phyloP scores from a whole-genome alignment of 1,284 basidiomycete species.

The Leccinum pachyderme region DNA sequence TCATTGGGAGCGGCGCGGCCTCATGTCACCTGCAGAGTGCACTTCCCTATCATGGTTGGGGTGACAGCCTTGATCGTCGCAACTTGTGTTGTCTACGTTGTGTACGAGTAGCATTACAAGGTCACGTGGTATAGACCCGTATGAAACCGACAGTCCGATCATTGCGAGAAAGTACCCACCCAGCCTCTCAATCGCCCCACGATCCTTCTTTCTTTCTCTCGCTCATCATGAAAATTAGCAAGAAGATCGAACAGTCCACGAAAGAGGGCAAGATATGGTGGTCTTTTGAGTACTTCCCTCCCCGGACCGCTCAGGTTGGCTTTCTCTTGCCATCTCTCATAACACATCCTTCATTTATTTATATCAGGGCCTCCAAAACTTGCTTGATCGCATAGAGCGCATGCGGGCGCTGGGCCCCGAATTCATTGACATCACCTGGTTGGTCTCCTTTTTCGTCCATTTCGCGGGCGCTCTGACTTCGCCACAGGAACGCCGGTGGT shows the following conservation, averaged over 20 bases:
- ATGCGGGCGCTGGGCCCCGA: constrained; percentile 96
- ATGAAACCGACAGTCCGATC: constrained; percentile 12
- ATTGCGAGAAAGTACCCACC: constrained; percentile 29
- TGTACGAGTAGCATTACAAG: constrained; percentile 6
- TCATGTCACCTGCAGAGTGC: constrained; percentile 39
- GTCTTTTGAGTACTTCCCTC: constrained; percentile 98
- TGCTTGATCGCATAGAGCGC: constrained; percentile 95
- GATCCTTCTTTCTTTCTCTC: constrained; percentile 12
- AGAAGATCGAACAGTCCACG: constrained; percentile 82
- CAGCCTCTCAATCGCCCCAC: constrained; percentile 6
- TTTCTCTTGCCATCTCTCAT: not conserved
- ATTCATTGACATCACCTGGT: constrained; percentile 99
- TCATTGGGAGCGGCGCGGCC: constrained; percentile 7
- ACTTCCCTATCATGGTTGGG: constrained; percentile 49
- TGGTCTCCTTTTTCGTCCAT: constrained; percentile 22
- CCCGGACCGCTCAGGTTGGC: constrained; percentile 86
- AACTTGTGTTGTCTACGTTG: constrained; percentile 50
- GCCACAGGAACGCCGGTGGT: constrained; percentile 88
- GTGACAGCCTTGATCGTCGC: constrained; percentile 50
- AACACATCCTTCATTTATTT: constrained; percentile 1
- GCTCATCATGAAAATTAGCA: constrained; percentile 79
- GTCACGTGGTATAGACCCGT: constrained; percentile 22
- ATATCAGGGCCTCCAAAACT: constrained; percentile 84
- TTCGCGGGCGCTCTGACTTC: constrained; percentile 3
- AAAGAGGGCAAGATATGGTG: constrained; percentile 87